Evolutionary conservation across 2,329 filamentous ascomycete genomes (phyloP), one percentile per base, ranked within the genome.

Genomic region (Knufia fluminis): DNA sequence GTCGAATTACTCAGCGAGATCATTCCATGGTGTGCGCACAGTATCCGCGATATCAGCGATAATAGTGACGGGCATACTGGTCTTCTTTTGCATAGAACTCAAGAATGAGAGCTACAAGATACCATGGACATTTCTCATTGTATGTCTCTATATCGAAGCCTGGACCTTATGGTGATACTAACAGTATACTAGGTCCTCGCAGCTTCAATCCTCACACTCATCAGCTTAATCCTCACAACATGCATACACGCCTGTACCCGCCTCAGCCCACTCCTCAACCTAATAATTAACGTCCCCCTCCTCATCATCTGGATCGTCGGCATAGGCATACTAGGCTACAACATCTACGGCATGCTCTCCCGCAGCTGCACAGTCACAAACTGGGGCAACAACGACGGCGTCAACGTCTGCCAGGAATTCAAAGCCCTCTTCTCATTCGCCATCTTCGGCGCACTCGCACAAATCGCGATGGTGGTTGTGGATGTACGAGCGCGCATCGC

Each of bases 51-150:
- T 75, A 26, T 80, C 77, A 10, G 69, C 78, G 7, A 62, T 75
- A 35, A 66, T 80, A 17, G 76, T 79, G 49, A 70, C 69, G 3
- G 67, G 65, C 24, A 75, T 81, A 45, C 71, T 80, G 62, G 66
- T 66, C 50, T 76, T 73, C 55, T 81, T 81, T 62, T 76, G 54
- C 73, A 68, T 55, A 55, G 72, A 78, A 55, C 68, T 81, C 19
- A 68, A 68, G 17, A 65, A 68, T 39, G 74, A 75, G 53, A 63
- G 71, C 43, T 77, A 72, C 63, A 69, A 67, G 40, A 65, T 77
- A 2, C 78, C 78, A 0, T 80, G 76, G 72, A 77, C 77, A 2
- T 81, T 81, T 59, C 68, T 80, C 16, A 64, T 80, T 52, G 77
- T 80, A 69, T 54, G 71, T 57, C 32, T 48, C 43, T 31, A 16